phyloP scores from a whole-genome alignment of 768 basidiomycete genomes.

The Leccinum longicurvipes region DNA sequence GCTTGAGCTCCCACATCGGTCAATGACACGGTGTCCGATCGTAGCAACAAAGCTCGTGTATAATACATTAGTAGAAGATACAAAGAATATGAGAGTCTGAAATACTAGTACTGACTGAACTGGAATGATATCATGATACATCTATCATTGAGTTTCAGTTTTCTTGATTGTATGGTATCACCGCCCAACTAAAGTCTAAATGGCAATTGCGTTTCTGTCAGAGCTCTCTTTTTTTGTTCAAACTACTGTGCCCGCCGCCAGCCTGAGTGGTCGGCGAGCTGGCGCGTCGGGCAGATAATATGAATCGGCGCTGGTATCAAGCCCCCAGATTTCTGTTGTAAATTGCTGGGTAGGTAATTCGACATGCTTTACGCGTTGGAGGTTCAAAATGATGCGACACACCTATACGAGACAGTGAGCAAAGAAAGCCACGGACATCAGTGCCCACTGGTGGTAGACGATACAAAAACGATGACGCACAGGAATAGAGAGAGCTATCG shows the following conservation, averaged over 20 bases:
- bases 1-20: too few species aligned
- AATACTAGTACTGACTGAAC: background rate
- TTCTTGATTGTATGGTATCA: background rate
- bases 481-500: conserved; percentile 12
- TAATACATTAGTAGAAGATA: too few species aligned
- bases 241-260: background rate
- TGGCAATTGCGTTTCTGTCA: background rate
- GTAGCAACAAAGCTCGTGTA: too few species aligned
- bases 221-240: background rate
- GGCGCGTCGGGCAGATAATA: conserved; percentile 5
- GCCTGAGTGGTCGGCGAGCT: background rate
- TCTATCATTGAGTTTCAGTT: background rate
- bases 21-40: too few species aligned
- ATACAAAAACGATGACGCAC: conserved; percentile 7
- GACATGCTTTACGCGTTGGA: background rate
- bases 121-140: background rate
- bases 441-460: background rate
- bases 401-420: conserved; percentile 2
- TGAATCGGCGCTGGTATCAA: conserved; percentile 16
- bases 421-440: background rate
- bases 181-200: too few species aligned
- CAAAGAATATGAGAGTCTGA: too few species aligned
- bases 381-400: conserved; percentile 18
- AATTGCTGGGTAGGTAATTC: background rate
- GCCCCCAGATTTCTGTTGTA: conserved; percentile 16